Conservation (phyloP, 371 early-diverging fungal genomes). For the Parasitella parasitica region DNA sequence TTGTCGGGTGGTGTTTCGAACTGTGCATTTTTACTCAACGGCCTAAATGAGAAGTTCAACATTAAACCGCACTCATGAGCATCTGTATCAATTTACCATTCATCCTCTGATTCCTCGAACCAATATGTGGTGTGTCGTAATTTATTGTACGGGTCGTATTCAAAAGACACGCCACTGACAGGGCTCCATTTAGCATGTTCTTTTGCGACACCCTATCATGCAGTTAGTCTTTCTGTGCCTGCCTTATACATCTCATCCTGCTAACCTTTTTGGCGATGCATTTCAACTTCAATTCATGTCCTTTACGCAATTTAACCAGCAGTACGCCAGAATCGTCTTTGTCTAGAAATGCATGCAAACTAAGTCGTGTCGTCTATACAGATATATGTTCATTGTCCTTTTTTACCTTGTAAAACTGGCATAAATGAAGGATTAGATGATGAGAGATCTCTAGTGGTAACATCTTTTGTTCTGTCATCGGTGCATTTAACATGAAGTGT, state of each 20-base stretch:
- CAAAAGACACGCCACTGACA: slow-evolving; percentile 90
- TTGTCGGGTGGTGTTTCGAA: slow-evolving; percentile 66
- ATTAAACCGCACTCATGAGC: too few species aligned
- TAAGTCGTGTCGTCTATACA: not conserved
- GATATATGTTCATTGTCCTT: not conserved
- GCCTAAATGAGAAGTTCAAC: slow-evolving; percentile 51
- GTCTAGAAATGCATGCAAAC: slow-evolving; percentile 19
- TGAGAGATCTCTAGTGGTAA: slow-evolving; percentile 83
- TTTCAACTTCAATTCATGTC: slow-evolving; percentile 89
- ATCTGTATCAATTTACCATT: slow-evolving; percentile 67
- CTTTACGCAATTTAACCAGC: slow-evolving; percentile 90
- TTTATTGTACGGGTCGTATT: slow-evolving; percentile 97
- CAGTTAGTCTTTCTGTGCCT: too few species aligned
- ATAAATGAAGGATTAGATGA: slow-evolving; percentile 76
- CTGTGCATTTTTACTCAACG: slow-evolving; percentile 73
- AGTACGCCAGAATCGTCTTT: slow-evolving; percentile 80
- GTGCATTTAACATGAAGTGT: slow-evolving; percentile 83
- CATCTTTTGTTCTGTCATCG: slow-evolving; percentile 72
- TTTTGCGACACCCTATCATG: slow-evolving; percentile 85
- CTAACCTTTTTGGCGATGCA: slow-evolving; percentile 81
- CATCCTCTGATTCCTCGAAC: slow-evolving; percentile 87
- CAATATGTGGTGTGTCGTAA: slow-evolving; percentile 93
- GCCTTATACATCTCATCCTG: too few species aligned
- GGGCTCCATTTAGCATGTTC: slow-evolving; percentile 99
- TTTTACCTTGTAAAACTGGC: slow-evolving; percentile 71